Conservation (phyloP, 345 rosid species). For the Diplotaxis tenuifolia region DNA sequence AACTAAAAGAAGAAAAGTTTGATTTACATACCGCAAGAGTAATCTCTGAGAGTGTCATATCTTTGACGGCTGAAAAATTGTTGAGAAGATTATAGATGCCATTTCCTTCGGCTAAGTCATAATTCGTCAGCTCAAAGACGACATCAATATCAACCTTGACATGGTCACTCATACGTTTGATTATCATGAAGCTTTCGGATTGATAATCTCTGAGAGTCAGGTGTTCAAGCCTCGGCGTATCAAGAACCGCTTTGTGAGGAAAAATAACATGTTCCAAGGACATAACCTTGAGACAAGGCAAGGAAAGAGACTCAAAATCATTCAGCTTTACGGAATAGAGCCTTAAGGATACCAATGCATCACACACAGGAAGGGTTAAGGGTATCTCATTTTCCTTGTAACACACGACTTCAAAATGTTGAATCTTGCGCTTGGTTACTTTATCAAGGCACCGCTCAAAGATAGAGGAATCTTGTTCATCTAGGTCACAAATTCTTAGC, state of each 20-base stretch:
- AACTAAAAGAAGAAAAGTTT: not conserved
- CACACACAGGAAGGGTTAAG: not conserved
- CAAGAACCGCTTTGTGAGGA: not conserved
- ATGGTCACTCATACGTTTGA: not conserved
- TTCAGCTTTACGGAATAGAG: not conserved
- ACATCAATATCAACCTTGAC: not conserved
- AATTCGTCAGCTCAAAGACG: not conserved
- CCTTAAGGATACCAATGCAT: not conserved
- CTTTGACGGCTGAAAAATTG: not conserved
- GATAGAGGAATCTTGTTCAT: not conserved
- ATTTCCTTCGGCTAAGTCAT: not conserved
- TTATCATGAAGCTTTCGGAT: not conserved
- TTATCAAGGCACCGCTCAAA: not conserved
- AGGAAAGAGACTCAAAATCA: not conserved
- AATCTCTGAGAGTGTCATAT: not conserved
- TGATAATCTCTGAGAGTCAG: not conserved
- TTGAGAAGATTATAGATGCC: not conserved
- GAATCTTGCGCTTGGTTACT: not conserved
- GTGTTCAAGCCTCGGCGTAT: not conserved
- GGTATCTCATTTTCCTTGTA: not conserved
- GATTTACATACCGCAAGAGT: not conserved
- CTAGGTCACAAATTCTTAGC: no score
- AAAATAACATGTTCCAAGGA: not conserved
- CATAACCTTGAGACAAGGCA: not conserved
- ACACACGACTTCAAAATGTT: not conserved